Percentiles rank a stretch among this genome's conserved stretches.
phyloP scores from a whole-genome alignment of 257 asterid genomes.

The Rubia yunnanensis region DNA sequence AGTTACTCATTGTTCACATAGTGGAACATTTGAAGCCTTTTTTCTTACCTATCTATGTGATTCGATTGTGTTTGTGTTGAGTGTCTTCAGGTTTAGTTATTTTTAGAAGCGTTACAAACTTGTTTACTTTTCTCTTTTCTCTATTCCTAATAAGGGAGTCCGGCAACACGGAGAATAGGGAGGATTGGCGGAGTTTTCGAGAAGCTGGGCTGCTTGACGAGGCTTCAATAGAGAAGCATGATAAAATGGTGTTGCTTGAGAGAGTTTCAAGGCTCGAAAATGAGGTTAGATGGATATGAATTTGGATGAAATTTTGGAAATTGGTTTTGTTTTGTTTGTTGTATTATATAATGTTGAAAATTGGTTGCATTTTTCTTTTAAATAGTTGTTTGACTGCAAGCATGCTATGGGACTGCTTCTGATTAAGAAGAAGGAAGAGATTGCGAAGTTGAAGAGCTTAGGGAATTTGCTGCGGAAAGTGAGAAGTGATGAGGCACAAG shows the following conservation, averaged over 20 bases:
- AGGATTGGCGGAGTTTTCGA: conserved; percentile 79
- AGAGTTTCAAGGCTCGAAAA: conserved; percentile 48
- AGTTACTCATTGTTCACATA: too few relatives aligned
- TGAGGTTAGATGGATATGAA: conserved; percentile 43
- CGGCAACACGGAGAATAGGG: conserved; percentile 45
- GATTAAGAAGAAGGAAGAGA: conserved; percentile 84
- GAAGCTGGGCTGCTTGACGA: conserved; percentile 81
- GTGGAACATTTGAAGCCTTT: too few relatives aligned
- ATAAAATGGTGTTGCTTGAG: conserved; percentile 52
- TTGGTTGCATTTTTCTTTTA: neutral
- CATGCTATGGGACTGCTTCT: conserved; percentile 81
- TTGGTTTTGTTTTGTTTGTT: neutral
- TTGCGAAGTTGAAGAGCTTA: conserved; percentile 48
- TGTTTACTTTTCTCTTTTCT: too few relatives aligned
- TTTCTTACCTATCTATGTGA: too few relatives aligned
- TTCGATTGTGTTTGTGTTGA: too few relatives aligned
- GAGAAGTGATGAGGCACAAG: conserved; percentile 75
- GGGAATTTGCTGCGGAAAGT: conserved; percentile 49
- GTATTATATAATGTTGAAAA: neutral
- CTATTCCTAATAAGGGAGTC: too few relatives aligned
- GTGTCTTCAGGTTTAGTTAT: too few relatives aligned
- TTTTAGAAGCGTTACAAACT: too few relatives aligned
- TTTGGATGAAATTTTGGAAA: neutral
- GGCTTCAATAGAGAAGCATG: conserved; percentile 59
- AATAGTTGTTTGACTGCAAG: conserved; percentile 78